These are phyloP conservation scores for Akanthomyces muscarius DNA, from an alignment of 2,329 filamentous ascomycete genomes.

Conservation along the genomic window DNA sequence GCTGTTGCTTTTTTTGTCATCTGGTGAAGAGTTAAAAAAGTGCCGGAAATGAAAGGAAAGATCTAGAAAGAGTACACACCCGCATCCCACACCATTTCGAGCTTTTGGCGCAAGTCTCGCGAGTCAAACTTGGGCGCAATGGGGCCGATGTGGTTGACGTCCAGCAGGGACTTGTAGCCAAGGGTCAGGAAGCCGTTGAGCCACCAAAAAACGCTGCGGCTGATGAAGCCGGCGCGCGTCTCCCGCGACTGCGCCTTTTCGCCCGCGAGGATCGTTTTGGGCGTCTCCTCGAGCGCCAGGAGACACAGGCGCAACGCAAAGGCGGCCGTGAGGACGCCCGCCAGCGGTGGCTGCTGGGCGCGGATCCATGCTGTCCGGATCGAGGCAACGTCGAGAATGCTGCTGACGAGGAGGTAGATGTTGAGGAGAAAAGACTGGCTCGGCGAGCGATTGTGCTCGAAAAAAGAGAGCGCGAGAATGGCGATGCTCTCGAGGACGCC, in stretches of 20 bases:
- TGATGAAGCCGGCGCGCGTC: slow-evolving; percentile 31
- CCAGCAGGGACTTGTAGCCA: slow-evolving; percentile 25
- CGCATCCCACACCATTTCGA: slow-evolving; percentile 25
- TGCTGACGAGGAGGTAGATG: slow-evolving; percentile 30
- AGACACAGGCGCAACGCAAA: slow-evolving; percentile 27
- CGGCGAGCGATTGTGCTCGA: slow-evolving; percentile 30
- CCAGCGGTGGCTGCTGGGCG: slow-evolving; percentile 22
- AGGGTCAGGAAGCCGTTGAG: slow-evolving; percentile 29
- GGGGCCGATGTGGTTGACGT: slow-evolving; percentile 24
- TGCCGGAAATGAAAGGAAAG: too few species aligned
- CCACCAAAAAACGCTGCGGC: slow-evolving; percentile 36
- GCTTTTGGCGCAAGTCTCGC: slow-evolving; percentile 17
- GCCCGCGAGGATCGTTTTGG: slow-evolving; percentile 24
- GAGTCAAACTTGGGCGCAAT: slow-evolving; percentile 30
- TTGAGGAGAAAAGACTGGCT: slow-evolving; percentile 32
- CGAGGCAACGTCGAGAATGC: slow-evolving; percentile 32
- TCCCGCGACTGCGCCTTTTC: slow-evolving; percentile 28
- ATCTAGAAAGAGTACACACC: slow-evolving; percentile 14
- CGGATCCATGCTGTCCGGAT: slow-evolving; percentile 33
- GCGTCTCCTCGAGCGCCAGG: slow-evolving; percentile 30
- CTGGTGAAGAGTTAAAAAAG: slow-evolving; percentile 14
- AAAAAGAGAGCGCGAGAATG: slow-evolving; percentile 29
- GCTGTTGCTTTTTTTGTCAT: slow-evolving; percentile 20
- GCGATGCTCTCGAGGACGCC: slow-evolving; percentile 26
- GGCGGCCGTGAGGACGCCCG: slow-evolving; percentile 26